These are phyloP conservation scores for Irpex sp. DNA, from an alignment of 1,284 basidiomycete species.

Conservation along the genomic window DNA sequence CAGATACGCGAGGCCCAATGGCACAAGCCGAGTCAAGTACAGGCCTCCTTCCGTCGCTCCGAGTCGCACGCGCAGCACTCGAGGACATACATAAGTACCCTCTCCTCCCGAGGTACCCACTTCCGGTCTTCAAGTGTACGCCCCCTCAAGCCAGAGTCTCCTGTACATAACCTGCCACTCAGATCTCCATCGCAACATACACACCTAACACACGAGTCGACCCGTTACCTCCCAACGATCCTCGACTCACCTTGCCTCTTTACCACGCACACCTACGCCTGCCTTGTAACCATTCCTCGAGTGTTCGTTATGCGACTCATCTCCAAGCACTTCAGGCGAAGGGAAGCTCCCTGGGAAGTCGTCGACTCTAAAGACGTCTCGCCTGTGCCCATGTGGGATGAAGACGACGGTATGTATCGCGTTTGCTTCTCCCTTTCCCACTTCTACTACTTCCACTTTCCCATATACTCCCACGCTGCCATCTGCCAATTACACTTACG, in stretches of 20 bases:
- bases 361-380: constrained; percentile 61
- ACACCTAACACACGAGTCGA: not conserved
- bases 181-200: not conserved
- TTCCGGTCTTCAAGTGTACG: too few relatives aligned
- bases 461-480: too few relatives aligned
- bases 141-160: too few relatives aligned
- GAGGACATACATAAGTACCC: not conserved
- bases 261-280: not conserved
- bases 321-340: constrained; percentile 43
- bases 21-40: too few relatives aligned
- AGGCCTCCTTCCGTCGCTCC: too few relatives aligned
- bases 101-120: not conserved
- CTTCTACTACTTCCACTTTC: too few relatives aligned
- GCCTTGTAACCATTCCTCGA: not conserved
- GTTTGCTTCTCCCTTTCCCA: too few relatives aligned
- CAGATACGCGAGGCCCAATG: too few relatives aligned
- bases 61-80: not conserved
- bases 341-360: constrained; percentile 71
- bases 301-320: constrained; percentile 10
- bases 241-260: not conserved
- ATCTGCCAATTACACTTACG: not conserved
- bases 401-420: constrained; percentile 45
- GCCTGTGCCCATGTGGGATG: constrained; percentile 60
- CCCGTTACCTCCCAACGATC: not conserved
- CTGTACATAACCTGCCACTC: too few relatives aligned